phyloP scores from a whole-genome alignment of 176 grass and related monocot genomes.

The Oryza coarctata region DNA sequence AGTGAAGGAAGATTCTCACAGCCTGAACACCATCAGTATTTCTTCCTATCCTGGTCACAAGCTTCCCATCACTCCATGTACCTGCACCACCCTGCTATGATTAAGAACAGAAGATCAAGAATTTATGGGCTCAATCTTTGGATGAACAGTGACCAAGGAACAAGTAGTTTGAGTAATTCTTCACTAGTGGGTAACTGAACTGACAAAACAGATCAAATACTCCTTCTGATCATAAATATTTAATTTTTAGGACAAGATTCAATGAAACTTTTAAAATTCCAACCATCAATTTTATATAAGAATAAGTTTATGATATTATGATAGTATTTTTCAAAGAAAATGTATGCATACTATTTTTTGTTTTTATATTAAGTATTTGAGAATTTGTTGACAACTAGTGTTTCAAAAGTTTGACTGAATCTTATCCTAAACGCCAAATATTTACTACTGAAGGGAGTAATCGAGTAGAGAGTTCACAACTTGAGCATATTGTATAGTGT shows the following conservation, averaged over 20 bases:
- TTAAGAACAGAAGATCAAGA: slow-evolving; percentile 62
- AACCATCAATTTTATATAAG: too few relatives aligned
- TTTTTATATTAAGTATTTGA: too few relatives aligned
- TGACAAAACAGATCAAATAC: neutral
- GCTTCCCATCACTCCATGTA: slow-evolving; percentile 99
- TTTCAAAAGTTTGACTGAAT: too few relatives aligned
- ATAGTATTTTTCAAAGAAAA: too few relatives aligned
- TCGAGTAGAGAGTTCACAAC: neutral
- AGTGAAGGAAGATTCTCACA: slow-evolving; percentile 61
- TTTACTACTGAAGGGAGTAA: neutral
- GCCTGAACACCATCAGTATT: slow-evolving; percentile 93
- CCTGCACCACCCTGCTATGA: slow-evolving; percentile 99
- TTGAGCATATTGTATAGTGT: neutral
- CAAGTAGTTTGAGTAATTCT: slow-evolving; percentile 10
- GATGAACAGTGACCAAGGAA: slow-evolving; percentile 11
- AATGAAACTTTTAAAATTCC: too few relatives aligned
- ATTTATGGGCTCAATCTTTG: slow-evolving; percentile 22
- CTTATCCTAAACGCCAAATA: too few relatives aligned
- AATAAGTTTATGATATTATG: too few relatives aligned
- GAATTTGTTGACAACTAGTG: too few relatives aligned
- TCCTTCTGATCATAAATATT: too few relatives aligned
- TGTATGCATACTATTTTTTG: too few relatives aligned
- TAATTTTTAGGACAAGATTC: too few relatives aligned
- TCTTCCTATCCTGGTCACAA: slow-evolving; percentile 95
- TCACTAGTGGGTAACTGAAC: neutral